phyloP scores from a whole-genome alignment of 768 basidiomycete species.

The Leccinum arenicola region DNA sequence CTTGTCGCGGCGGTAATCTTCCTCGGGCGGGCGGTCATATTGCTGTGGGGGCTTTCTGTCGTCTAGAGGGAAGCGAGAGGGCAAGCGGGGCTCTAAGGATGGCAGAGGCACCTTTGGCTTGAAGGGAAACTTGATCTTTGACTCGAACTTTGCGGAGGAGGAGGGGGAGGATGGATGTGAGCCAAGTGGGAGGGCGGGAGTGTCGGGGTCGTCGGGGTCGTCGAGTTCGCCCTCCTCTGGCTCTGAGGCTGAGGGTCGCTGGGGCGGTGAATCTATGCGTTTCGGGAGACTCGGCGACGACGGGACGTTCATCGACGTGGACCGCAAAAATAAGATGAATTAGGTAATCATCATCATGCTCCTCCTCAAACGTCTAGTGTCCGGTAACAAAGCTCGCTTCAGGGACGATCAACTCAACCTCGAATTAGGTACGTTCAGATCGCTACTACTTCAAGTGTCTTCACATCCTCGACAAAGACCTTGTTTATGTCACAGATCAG shows the following conservation, averaged over 20 bases:
- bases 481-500: slow-evolving; percentile 70
- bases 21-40: slow-evolving; percentile 43
- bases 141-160: slow-evolving; percentile 32
- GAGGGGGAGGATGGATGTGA: slow-evolving; percentile 33
- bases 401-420: slow-evolving; percentile 63
- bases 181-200: slow-evolving; percentile 8
- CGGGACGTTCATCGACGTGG: slow-evolving; percentile 11
- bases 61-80: slow-evolving; percentile 34
- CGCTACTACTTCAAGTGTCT: slow-evolving; percentile 10
- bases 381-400: slow-evolving; percentile 79
- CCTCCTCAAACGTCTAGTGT: slow-evolving; percentile 70
- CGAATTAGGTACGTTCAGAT: slow-evolving; percentile 57
- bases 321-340: background rate
- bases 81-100: slow-evolving; percentile 21
- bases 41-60: slow-evolving; percentile 25
- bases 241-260: slow-evolving; percentile 55
- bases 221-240: slow-evolving; percentile 85
- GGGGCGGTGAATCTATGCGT: slow-evolving; percentile 58
- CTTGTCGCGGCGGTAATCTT: slow-evolving; percentile 39
- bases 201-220: slow-evolving; percentile 39
- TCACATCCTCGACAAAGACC: slow-evolving; percentile 36
- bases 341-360: slow-evolving; percentile 45
- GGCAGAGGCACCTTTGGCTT: slow-evolving; percentile 39
- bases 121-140: slow-evolving; percentile 73
- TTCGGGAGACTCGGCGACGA: slow-evolving; percentile 36